phyloP scores from a whole-genome alignment of 495 filamentous ascomycete genomes.

The Choiromyces venosus region DNA sequence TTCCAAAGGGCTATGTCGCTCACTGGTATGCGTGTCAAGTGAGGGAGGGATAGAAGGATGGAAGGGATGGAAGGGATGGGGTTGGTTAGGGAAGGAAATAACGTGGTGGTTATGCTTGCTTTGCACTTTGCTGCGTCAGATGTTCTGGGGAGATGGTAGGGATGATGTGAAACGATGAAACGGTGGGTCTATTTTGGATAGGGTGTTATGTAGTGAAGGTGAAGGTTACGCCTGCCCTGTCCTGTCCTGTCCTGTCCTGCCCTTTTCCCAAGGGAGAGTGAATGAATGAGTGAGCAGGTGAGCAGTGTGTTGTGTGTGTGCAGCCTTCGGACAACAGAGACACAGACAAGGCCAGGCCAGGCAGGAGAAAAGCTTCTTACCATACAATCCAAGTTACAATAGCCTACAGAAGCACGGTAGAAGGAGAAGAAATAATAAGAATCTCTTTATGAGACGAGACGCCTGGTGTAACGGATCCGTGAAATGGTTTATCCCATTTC shows the following conservation, averaged over 20 bases:
- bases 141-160: not conserved
- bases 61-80: conserved; percentile 42
- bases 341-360: no score
- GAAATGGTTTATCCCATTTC: no score
- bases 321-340: not conserved
- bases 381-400: not conserved
- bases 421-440: not conserved
- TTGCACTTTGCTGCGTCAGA: not conserved
- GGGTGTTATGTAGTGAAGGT: not conserved
- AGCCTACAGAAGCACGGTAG: no score
- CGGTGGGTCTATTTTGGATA: not conserved
- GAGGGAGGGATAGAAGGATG: conserved; percentile 41
- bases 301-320: not conserved
- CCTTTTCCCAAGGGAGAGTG: no score
- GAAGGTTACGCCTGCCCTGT: not conserved
- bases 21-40: not conserved
- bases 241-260: no score
- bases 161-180: not conserved
- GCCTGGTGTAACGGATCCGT: no score
- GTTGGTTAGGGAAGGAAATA: conserved; percentile 13
- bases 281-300: not conserved
- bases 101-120: not conserved
- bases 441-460: no score
- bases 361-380: not conserved
- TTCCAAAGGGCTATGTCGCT: not conserved